Evolutionary conservation across 208 protist species (phyloP).

Genomic region (Endotrypanum monterogeii): DNA sequence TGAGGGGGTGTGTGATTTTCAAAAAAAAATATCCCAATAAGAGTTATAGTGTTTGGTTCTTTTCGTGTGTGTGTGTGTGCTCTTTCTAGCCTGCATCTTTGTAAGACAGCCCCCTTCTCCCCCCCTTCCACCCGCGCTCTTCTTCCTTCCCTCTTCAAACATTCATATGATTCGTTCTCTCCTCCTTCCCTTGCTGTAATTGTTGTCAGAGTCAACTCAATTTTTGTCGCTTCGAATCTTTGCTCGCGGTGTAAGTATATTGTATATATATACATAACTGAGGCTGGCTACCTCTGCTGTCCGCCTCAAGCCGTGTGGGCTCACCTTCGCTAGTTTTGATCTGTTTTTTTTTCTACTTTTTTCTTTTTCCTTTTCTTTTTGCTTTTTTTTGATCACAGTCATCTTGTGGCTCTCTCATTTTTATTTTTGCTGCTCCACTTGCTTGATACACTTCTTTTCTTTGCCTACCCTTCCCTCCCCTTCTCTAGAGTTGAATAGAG

Average conservation of each 20-base stretch:
- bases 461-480: not conserved
- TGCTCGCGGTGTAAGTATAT: not conserved
- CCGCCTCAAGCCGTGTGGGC: not conserved
- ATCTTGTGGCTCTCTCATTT: not conserved
- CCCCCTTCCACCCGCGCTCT: not conserved
- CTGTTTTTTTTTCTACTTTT: slow-evolving; percentile 3
- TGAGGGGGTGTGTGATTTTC: too few species aligned
- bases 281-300: not conserved
- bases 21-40: too few species aligned
- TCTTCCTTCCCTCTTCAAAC: not conserved
- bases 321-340: too few species aligned
- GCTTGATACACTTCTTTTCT: not conserved
- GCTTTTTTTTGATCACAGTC: not conserved
- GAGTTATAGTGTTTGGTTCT: too few species aligned
- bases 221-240: too few species aligned
- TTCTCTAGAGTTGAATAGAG: not conserved
- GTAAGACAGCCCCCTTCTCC: not conserved
- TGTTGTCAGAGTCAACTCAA: too few species aligned
- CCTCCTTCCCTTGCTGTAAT: too few species aligned
- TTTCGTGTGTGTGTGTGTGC: not conserved
- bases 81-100: not conserved
- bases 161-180: not conserved
- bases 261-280: not conserved
- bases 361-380: not conserved
- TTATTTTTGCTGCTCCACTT: not conserved